Evolutionary conservation across 495 filamentous ascomycete genomes (phyloP).

Genomic region (Chaetomium fimeti): DNA sequence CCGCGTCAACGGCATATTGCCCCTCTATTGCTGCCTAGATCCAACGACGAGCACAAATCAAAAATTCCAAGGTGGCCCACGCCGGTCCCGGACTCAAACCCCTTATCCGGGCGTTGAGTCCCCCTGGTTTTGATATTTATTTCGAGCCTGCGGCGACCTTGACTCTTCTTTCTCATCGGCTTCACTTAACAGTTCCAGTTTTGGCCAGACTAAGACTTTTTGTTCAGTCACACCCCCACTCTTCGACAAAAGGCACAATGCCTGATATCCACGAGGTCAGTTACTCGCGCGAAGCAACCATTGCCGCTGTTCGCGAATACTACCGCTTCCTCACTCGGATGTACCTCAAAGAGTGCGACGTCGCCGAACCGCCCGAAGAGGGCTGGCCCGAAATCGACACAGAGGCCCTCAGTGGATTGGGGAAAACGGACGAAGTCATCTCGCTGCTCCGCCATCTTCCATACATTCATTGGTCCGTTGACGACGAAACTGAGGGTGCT

Average conservation of each 20-base stretch:
- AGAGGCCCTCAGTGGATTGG: conserved; percentile 16
- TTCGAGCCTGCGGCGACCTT: too few species aligned
- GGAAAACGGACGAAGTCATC: conserved; percentile 30
- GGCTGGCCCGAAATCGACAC: conserved; percentile 33
- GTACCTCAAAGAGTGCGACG: conserved; percentile 24
- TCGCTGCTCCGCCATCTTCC: conserved; percentile 31
- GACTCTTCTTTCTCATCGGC: too few species aligned
- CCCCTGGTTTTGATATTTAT: too few species aligned
- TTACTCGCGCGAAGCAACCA: conserved; percentile 29
- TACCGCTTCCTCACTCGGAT: conserved; percentile 29
- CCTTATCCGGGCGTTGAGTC: too few species aligned
- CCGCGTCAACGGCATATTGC: too few species aligned
- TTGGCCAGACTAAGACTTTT: background rate
- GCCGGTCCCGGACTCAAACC: too few species aligned
- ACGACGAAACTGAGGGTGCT: background rate
- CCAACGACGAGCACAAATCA: too few species aligned
- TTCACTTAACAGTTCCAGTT: too few species aligned
- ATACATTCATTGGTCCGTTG: conserved; percentile 15
- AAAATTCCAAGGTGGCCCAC: too few species aligned
- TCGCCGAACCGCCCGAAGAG: conserved; percentile 22
- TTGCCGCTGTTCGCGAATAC: conserved; percentile 26
- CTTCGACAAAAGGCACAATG: background rate
- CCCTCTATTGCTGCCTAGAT: too few species aligned
- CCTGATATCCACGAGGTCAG: background rate
- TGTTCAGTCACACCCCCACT: background rate